Percentiles rank a stretch among this genome's conserved stretches.
Evolutionary conservation across 1,284 basidiomycete genomes (phyloP).

Genomic region (Rhodotorula sp.): DNA sequence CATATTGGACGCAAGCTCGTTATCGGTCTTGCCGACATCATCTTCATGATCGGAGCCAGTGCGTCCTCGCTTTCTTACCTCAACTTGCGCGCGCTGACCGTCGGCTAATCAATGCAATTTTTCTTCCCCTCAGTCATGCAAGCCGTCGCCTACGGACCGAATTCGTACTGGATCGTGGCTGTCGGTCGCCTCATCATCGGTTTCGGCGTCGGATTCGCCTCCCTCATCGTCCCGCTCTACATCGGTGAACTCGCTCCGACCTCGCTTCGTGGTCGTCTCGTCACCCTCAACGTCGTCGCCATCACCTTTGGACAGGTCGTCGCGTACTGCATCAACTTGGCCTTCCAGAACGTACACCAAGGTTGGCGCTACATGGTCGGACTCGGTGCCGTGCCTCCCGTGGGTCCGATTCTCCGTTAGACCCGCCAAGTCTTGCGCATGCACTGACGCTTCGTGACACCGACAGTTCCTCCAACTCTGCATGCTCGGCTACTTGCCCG

Average conservation of each 20-base stretch:
- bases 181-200: constrained; percentile 72
- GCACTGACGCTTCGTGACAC: constrained; percentile 48
- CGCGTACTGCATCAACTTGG: constrained; percentile 53
- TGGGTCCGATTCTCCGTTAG: neutral
- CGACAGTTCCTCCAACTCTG: constrained; percentile 57
- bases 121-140: constrained; percentile 52
- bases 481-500: constrained; percentile 67
- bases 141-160: constrained; percentile 59
- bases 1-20: constrained; percentile 53
- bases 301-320: constrained; percentile 45
- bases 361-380: constrained; percentile 82
- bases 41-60: constrained; percentile 71
- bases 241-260: constrained; percentile 81
- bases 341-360: constrained; percentile 61
- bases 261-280: constrained; percentile 68
- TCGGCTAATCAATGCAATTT: neutral
- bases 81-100: no score
- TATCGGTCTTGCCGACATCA: constrained; percentile 66
- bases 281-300: constrained; percentile 54
- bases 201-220: constrained; percentile 51
- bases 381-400: constrained; percentile 39
- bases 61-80: neutral
- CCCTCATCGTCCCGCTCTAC: constrained; percentile 56
- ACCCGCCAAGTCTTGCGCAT: neutral
- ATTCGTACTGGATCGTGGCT: constrained; percentile 71